Base-by-base conservation (phyloP, 306 rosid genomes). In the Arachis hypogaea region DNA sequence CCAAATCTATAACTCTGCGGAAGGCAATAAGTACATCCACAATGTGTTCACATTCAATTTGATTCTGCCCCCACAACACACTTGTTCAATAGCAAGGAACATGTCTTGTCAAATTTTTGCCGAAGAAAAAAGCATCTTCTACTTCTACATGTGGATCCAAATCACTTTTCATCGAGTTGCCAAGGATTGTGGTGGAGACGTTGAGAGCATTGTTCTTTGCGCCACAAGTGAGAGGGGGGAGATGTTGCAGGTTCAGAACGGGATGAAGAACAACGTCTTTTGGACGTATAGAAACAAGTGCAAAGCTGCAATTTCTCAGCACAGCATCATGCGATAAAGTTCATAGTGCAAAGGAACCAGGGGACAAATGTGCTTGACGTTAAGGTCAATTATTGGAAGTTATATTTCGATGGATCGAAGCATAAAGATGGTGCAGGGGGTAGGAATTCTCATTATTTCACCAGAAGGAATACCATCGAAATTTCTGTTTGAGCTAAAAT, bases 271-370 rank as follows among this genome's bases (percentile, higher is more conserved):
- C 46, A 74, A 80, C 60, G 63, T 74, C 50, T 55, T 42, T 4
- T 80, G 83, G 83, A 14, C 3, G 56, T 54, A 80, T 55, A 80
- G 76, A 72, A 80, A 80, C 76, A 80, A 80, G 7, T 76, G 83
- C 5, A 80, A 74, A 74, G 80, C 72, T 0, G 83, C 83, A 51
- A 47, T 80, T 62, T 74, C 80, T 18, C 75, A 80, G 83, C 77
- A 74, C n/a, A 74, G 46, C 36, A 63, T 68, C 16, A 69, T 78
- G 0, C 77, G 65, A 40, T 73, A 73, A 55, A 41, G 51, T 41
- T 58, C 47, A 44, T 43, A 61, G 40, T 7, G 9, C 44, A 14
- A 61, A 61, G n/a, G 66, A 61, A 18, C 16, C n/a, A 51, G 59
- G 59, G 59, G 18, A 0, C 18, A 18, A 18, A 18, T 18, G 18